Percentiles rank a stretch among this genome's conserved stretches.
Conservation (phyloP, 2,329 filamentous ascomycete species). For the Boeremia lycopersici region DNA sequence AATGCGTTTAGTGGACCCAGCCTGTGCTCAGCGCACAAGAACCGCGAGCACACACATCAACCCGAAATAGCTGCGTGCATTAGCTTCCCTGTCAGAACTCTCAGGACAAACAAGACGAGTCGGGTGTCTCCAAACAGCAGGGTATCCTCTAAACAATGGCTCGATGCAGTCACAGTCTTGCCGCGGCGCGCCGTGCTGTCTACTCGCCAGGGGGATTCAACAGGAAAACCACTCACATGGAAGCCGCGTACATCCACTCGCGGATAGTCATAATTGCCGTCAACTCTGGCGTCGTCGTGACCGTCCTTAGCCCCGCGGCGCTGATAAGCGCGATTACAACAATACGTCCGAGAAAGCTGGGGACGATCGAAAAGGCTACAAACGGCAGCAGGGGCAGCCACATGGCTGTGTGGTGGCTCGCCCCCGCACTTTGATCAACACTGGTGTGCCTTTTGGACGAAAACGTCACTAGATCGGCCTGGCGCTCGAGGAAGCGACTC, state of each 20-base stretch:
- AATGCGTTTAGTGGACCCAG: constrained; percentile 15
- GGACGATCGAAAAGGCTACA: constrained; percentile 51
- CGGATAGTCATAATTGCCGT: constrained; percentile 42
- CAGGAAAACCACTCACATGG: constrained; percentile 45
- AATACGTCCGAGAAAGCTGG: constrained; percentile 49
- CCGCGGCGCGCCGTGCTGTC: neutral
- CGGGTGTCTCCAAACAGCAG: neutral
- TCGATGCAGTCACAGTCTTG: neutral
- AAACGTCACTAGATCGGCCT: constrained; percentile 60
- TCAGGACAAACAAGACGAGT: constrained; percentile 18
- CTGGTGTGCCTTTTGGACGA: constrained; percentile 28
- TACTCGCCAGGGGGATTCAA: constrained; percentile 5
- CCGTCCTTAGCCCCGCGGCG: constrained; percentile 42
- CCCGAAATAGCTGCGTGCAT: constrained; percentile 50
- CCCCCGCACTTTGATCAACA: constrained; percentile 16
- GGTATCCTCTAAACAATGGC: neutral
- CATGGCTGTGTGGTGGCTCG: constrained; percentile 33
- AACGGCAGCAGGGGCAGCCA: constrained; percentile 49
- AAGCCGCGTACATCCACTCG: constrained; percentile 49
- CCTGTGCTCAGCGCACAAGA: constrained; percentile 38
- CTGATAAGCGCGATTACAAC: constrained; percentile 49
- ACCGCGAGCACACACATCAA: constrained; percentile 50
- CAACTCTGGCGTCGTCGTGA: constrained; percentile 43
- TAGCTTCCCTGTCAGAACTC: constrained; percentile 29
- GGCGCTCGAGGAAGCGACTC: constrained; percentile 62